A percentile compares a stretch with the other conserved stretches of the same genome.
Conservation (phyloP, 139 green algal species). For the Diplosphaera chodatii region DNA sequence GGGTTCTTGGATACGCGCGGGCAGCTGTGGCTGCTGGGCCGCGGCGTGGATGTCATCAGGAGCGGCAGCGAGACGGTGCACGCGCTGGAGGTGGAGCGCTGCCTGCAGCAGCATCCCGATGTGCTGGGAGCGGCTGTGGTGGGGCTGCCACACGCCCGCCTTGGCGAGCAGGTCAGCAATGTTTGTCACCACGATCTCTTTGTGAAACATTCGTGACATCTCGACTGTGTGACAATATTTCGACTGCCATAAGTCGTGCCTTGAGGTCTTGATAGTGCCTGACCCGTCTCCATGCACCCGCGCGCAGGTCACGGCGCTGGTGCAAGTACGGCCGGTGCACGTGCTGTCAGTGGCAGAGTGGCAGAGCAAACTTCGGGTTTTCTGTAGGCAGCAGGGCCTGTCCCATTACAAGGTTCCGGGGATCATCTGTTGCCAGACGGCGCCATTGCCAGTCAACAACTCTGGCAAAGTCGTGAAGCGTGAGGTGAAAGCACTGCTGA, state of each 20-base stretch:
- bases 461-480: constrained; percentile 68
- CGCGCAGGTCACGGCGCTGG: background rate
- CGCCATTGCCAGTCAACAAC: constrained; percentile 44
- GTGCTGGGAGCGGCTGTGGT: constrained; percentile 70
- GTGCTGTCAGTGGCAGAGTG: background rate
- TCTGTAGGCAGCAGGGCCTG: constrained; percentile 23
- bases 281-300: too few relatives aligned
- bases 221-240: too few relatives aligned
- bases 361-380: background rate
- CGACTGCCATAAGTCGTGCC: too few relatives aligned
- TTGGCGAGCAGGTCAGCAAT: constrained; percentile 66
- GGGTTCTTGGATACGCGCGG: constrained; percentile 44
- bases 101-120: constrained; percentile 39
- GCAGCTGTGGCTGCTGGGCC: constrained; percentile 70
- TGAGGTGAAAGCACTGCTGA: constrained; percentile 23
- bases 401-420: constrained; percentile 64
- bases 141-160: constrained; percentile 60
- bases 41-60: constrained; percentile 87
- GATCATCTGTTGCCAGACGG: constrained; percentile 8
- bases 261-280: too few relatives aligned
- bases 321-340: background rate
- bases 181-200: too few relatives aligned
- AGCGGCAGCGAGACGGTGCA: constrained; percentile 85
- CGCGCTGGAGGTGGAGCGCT: constrained; percentile 57
- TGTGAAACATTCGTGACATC: too few relatives aligned